Evolutionary conservation across 495 filamentous ascomycete genomes (phyloP).

Genomic region (Xanthoparmelia taractica): DNA sequence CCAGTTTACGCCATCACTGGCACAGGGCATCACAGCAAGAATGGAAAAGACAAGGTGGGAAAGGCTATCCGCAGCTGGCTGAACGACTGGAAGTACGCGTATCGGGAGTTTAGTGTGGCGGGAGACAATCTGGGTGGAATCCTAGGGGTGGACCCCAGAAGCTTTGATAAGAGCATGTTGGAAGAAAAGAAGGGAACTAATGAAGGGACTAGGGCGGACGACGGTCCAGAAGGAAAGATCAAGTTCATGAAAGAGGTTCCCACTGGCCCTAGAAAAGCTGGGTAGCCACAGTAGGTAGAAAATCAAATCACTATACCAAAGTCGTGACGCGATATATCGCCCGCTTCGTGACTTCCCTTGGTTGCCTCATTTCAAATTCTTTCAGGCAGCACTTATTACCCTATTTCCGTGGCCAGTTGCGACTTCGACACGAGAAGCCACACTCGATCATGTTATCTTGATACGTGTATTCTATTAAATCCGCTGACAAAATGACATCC

Average conservation of each 20-base stretch:
- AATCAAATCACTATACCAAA: neutral
- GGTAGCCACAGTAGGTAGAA: constrained; percentile 8
- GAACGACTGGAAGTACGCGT: constrained; percentile 92
- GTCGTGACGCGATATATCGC: neutral
- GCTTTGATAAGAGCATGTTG: constrained; percentile 67
- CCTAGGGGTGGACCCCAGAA: constrained; percentile 83
- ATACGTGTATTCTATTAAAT: neutral
- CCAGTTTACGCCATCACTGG: constrained; percentile 94
- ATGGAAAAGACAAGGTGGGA: constrained; percentile 96
- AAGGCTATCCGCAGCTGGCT: constrained; percentile 87
- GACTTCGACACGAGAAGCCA: neutral
- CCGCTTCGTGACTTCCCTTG: neutral
- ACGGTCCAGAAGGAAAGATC: constrained; percentile 49
- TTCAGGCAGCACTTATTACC: neutral
- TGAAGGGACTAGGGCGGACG: constrained; percentile 36
- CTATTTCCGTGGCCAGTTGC: neutral
- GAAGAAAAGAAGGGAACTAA: constrained; percentile 25
- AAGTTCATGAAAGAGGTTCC: constrained; percentile 38
- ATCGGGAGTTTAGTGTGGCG: constrained; percentile 90
- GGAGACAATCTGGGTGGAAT: constrained; percentile 79
- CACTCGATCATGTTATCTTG: neutral
- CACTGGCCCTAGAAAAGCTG: constrained; percentile 13
- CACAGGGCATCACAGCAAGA: constrained; percentile 95
- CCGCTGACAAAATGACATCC: neutral
- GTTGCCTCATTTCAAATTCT: neutral